These are phyloP conservation scores for Acaromyces ingoldii DNA, from an alignment of 1,284 basidiomycete genomes.

Conservation along the genomic window DNA sequence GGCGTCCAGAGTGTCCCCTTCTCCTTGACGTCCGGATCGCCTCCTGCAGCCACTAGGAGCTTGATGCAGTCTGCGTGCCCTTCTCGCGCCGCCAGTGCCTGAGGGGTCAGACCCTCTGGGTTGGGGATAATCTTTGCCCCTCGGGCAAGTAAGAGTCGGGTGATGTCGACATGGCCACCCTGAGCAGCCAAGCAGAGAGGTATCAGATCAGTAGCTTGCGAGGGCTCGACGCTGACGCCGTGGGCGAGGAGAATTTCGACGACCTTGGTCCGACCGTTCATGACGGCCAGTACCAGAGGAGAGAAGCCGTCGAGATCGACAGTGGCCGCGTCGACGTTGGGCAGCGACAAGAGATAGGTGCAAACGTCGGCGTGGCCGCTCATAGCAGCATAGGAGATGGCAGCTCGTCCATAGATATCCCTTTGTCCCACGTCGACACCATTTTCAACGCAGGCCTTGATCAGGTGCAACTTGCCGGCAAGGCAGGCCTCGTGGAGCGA, in stretches of 20 bases:
- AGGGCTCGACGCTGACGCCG: conserved; percentile 34
- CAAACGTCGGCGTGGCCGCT: conserved; percentile 77
- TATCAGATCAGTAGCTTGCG: conserved; percentile 62
- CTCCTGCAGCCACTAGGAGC: conserved; percentile 62
- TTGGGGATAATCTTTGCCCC: conserved; percentile 78
- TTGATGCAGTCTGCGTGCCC: conserved; percentile 80
- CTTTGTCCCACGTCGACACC: conserved; percentile 65
- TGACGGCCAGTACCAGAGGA: conserved; percentile 84
- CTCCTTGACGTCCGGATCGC: conserved; percentile 65
- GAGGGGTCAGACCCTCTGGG: conserved; percentile 89
- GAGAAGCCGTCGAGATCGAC: conserved; percentile 73
- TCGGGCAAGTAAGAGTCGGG: conserved; percentile 68
- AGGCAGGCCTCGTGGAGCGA: conserved; percentile 92
- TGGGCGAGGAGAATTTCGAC: conserved; percentile 52
- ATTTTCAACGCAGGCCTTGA: conserved; percentile 72
- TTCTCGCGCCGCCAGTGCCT: conserved; percentile 95
- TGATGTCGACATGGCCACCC: conserved; percentile 80
- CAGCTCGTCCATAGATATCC: conserved; percentile 86
- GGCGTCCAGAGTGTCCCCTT: conserved; percentile 97
- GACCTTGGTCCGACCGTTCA: conserved; percentile 76
- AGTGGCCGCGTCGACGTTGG: conserved; percentile 68
- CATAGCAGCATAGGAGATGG: conserved; percentile 94
- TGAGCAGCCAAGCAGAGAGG: conserved; percentile 88
- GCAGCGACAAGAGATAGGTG: conserved; percentile 67
- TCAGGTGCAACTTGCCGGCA: conserved; percentile 73